A percentile compares a stretch with the other conserved stretches of the same genome.
These are phyloP conservation scores for Rhynchosporium graminicola DNA, from an alignment of 2,329 filamentous ascomycete species.

Conservation along the genomic window DNA sequence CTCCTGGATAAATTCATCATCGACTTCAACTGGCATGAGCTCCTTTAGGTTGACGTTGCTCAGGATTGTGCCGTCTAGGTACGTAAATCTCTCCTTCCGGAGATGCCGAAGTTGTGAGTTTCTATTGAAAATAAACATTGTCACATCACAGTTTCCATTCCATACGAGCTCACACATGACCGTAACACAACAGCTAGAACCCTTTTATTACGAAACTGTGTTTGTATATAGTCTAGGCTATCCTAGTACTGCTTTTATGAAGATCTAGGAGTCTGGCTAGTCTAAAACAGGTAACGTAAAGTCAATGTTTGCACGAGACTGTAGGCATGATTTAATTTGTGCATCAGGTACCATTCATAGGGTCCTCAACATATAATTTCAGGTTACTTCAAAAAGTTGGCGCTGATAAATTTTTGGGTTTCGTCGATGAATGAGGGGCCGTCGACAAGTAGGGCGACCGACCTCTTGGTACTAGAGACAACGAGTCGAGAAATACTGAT, in stretches of 20 bases:
- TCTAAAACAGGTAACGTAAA: neutral
- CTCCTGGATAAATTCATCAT: slow-evolving; percentile 38
- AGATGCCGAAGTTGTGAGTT: slow-evolving; percentile 34
- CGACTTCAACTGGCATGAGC: slow-evolving; percentile 40
- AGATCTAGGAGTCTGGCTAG: slow-evolving; percentile 41
- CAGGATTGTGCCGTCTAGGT: slow-evolving; percentile 38
- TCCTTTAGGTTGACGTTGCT: slow-evolving; percentile 40
- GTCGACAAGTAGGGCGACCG: no score
- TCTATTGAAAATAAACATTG: slow-evolving; percentile 2
- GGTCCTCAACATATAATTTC: no score
- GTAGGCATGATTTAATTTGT: no score
- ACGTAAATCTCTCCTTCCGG: slow-evolving; percentile 35
- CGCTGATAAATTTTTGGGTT: no score
- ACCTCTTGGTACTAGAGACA: no score
- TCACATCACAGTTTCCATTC: neutral
- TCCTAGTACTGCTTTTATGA: slow-evolving; percentile 40
- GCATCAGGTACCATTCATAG: no score
- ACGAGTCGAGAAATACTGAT: no score
- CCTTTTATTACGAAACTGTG: slow-evolving; percentile 43
- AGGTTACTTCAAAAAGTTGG: no score
- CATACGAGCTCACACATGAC: slow-evolving; percentile 27
- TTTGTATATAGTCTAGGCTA: slow-evolving; percentile 41
- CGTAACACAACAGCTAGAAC: slow-evolving; percentile 43
- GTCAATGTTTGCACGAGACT: no score
- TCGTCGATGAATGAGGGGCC: no score